Evolutionary conservation across 2,329 filamentous ascomycete species (phyloP).

Genomic region (Elsinoe batatas): DNA sequence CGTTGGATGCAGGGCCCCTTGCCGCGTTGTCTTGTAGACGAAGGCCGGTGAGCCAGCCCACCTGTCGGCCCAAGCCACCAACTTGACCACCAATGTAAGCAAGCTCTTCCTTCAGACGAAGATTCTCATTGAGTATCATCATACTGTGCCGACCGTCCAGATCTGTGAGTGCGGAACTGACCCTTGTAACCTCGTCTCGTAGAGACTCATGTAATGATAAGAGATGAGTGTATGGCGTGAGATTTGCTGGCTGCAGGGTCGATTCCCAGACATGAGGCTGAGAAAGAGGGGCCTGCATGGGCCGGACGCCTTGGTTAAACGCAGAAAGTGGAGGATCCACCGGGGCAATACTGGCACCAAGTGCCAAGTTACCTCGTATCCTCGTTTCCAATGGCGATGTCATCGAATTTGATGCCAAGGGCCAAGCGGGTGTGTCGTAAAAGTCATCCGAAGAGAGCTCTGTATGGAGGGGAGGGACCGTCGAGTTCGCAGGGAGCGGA

Average conservation of each 20-base stretch:
- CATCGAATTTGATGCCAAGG: conserved; percentile 21
- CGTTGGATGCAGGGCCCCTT: too few species aligned
- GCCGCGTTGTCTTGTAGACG: conserved; percentile 40
- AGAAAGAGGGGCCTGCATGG: too few species aligned
- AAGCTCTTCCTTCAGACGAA: conserved; percentile 53
- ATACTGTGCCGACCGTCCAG: conserved; percentile 52
- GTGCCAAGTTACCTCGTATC: background rate
- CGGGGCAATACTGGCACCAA: background rate
- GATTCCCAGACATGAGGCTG: too few species aligned
- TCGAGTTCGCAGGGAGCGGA: background rate
- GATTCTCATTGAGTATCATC: conserved; percentile 53
- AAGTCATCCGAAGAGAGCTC: background rate
- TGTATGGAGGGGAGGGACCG: background rate
- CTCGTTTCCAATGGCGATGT: conserved; percentile 16
- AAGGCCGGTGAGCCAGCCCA: conserved; percentile 53
- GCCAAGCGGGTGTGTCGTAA: conserved; percentile 17
- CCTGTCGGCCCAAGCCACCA: conserved; percentile 48
- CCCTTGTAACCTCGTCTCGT: conserved; percentile 48
- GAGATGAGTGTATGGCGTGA: conserved; percentile 46
- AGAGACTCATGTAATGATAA: conserved; percentile 52
- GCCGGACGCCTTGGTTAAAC: too few species aligned
- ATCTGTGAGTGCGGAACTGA: conserved; percentile 46
- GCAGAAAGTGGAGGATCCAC: background rate
- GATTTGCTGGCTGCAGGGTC: too few species aligned
- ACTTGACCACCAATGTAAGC: conserved; percentile 51